Percentiles rank a stretch among this genome's conserved stretches.
Evolutionary conservation across 2,329 filamentous ascomycete genomes (phyloP).

Genomic region (Verticillium longisporum): DNA sequence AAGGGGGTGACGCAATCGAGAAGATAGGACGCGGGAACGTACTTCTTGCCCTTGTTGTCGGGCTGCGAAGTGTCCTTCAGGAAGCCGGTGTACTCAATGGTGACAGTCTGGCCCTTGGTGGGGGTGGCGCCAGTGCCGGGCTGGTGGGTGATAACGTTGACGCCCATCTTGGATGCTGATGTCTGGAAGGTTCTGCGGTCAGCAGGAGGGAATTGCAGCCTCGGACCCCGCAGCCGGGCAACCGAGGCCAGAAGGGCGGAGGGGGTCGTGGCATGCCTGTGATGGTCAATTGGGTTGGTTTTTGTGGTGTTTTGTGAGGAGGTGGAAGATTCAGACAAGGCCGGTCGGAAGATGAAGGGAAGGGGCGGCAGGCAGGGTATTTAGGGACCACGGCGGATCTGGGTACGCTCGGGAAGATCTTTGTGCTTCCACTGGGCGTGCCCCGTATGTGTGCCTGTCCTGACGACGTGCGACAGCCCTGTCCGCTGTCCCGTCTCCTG

Average conservation of each 20-base stretch:
- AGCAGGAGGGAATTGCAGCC: not conserved
- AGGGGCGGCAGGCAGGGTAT: not conserved
- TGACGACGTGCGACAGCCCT: not conserved
- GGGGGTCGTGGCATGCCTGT: not conserved
- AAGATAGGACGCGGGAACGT: constrained; percentile 23
- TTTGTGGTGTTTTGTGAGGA: not conserved
- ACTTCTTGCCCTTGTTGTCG: constrained; percentile 66
- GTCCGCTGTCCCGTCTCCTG: not conserved
- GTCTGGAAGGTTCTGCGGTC: not conserved
- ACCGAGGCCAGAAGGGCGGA: not conserved
- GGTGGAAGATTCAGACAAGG: not conserved
- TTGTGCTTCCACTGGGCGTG: not conserved
- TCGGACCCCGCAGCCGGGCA: not conserved
- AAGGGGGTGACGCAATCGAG: too few relatives aligned
- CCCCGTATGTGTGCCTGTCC: not conserved
- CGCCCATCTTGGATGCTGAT: constrained; percentile 52
- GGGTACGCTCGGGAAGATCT: not conserved
- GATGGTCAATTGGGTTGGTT: not conserved
- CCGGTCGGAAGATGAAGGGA: not conserved
- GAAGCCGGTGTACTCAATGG: constrained; percentile 88
- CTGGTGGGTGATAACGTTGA: constrained; percentile 58
- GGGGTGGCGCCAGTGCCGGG: constrained; percentile 60
- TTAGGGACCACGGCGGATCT: not conserved
- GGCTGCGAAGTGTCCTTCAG: constrained; percentile 60
- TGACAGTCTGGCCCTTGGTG: constrained; percentile 61